phyloP scores from a whole-genome alignment of 2,329 filamentous ascomycete species.

The Colletotrichum ledebouriae region DNA sequence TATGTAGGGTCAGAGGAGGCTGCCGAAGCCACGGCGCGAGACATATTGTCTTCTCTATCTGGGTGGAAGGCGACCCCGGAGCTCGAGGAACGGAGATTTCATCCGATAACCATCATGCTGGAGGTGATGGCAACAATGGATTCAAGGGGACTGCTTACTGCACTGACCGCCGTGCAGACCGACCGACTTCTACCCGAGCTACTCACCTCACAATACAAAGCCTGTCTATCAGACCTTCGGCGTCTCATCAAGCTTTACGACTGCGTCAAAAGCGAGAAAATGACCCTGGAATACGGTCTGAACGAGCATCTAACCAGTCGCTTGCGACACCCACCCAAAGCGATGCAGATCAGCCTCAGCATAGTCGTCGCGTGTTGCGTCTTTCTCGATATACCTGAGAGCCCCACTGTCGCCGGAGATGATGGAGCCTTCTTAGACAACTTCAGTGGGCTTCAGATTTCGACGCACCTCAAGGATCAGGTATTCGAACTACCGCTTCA shows the following conservation, averaged over 20 bases:
- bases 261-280: background rate
- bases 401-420: no score
- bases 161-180: background rate
- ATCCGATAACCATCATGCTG: background rate
- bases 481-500: background rate
- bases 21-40: background rate
- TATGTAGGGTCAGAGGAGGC: background rate
- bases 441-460: background rate
- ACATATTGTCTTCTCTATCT: background rate
- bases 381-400: constrained; percentile 1
- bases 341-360: background rate
- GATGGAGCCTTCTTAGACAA: background rate
- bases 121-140: background rate
- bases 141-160: background rate
- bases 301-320: constrained; percentile 2
- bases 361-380: background rate
- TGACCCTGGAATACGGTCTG: background rate
- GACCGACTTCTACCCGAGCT: background rate
- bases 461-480: background rate
- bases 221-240: background rate
- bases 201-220: background rate
- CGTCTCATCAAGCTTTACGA: background rate
- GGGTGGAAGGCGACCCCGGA: background rate
- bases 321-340: background rate
- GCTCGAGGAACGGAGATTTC: background rate